Conservation (phyloP, 371 early-diverging fungal species). For the Mucor piriformis region DNA sequence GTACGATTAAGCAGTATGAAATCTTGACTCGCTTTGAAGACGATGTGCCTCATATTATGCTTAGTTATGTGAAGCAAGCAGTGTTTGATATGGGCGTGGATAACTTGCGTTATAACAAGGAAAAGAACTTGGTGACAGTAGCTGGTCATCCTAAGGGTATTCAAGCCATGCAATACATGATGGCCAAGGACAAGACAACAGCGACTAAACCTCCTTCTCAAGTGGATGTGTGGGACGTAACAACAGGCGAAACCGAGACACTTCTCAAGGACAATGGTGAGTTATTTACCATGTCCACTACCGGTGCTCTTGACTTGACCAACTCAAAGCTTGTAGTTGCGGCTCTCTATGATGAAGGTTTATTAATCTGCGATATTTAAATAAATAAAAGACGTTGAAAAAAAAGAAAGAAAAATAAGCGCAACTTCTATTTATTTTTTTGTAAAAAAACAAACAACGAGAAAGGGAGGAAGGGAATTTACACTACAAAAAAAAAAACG, state of each 20-base stretch:
- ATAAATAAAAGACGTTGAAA: neutral
- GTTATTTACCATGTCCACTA: constrained; percentile 34
- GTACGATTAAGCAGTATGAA: constrained; percentile 26
- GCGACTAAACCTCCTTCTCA: constrained; percentile 28
- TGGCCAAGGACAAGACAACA: neutral
- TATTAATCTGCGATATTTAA: constrained; percentile 30
- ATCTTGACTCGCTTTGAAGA: constrained; percentile 6
- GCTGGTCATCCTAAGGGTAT: constrained; percentile 40
- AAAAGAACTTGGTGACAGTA: constrained; percentile 24
- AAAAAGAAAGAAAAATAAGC: constrained; percentile 2
- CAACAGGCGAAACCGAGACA: constrained; percentile 18
- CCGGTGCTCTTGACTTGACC: constrained; percentile 28
- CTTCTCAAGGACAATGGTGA: constrained; percentile 39
- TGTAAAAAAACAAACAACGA: constrained; percentile 3
- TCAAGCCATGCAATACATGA: constrained; percentile 19
- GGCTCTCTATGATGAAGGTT: constrained; percentile 37
- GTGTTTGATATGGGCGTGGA: constrained; percentile 38
- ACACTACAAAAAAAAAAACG: constrained; percentile 8
- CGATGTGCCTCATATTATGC: constrained; percentile 5
- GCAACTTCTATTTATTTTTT: constrained; percentile 26
- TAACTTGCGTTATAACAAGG: constrained; percentile 30
- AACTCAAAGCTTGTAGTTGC: constrained; percentile 31
- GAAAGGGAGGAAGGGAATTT: neutral
- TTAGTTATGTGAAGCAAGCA: constrained; percentile 19
- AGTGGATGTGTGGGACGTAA: constrained; percentile 33